Evolutionary conservation across 176 grass and related monocot genomes (phyloP).

Genomic region (Ampelocalamus luodianensis): DNA sequence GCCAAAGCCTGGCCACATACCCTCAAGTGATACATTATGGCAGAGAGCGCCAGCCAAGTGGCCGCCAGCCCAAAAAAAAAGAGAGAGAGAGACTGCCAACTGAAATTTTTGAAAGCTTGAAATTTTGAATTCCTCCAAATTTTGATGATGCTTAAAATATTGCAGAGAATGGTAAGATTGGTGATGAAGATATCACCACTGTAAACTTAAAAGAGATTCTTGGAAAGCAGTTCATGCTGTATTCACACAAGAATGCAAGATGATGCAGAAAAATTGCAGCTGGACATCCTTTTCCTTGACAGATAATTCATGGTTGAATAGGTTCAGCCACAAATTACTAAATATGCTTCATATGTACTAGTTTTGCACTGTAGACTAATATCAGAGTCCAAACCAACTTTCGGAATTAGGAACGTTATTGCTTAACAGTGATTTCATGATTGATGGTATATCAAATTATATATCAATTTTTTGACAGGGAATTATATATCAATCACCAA

Average conservation of each 20-base stretch:
- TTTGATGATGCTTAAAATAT: neutral
- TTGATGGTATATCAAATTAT: neutral
- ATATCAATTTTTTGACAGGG: neutral
- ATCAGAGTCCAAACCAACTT: neutral
- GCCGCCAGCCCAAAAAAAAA: neutral
- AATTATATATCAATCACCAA: neutral
- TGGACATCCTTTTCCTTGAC: neutral
- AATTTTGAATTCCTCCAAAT: neutral
- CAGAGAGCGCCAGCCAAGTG: constrained; percentile 8
- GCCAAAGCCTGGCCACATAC: constrained; percentile 35
- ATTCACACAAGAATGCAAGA: constrained; percentile 20
- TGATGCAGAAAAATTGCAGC: neutral
- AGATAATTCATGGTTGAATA: constrained; percentile 6
- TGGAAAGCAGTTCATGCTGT: neutral
- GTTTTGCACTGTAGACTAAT: neutral
- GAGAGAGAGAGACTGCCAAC: neutral
- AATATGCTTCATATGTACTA: neutral
- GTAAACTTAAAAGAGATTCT: neutral
- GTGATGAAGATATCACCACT: neutral
- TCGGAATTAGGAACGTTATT: neutral
- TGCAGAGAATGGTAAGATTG: neutral
- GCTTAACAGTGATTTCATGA: neutral
- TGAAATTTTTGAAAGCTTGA: neutral
- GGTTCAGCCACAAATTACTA: neutral
- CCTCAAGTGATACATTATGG: constrained; percentile 25